Base-by-base conservation (phyloP, 345 rosid species). In the Hibiscus mutabilis region DNA sequence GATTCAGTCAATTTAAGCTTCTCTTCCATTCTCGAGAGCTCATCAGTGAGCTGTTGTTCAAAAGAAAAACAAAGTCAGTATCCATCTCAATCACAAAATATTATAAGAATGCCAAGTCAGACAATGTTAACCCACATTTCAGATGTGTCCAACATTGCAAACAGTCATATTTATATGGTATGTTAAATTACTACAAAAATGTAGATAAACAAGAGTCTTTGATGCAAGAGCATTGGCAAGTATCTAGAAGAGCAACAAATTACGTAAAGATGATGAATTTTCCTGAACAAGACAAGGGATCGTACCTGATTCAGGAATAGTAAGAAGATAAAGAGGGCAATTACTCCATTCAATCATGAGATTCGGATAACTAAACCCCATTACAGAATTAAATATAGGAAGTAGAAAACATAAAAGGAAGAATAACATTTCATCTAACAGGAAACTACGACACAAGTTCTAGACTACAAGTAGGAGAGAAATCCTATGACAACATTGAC, bases 1-100 rank as follows among this genome's bases (percentile, higher is more conserved):
- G 88, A 87, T 76, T 90, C 98, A 8, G 86, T 80, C 46, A 90
- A 81, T 70, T 91, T 94, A 78, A 91, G 93, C 82, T 88, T 94
- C 80, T 77, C 91, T 44, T 87, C 86, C 89, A 87, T 85, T 86
- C 85, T 91, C 6, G 87, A 80, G 68, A 91, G 86, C 83, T 88
- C 96, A 8, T 94, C 91, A 49, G 93, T 94, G 73, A 88, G 96
- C 98, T 94, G 67, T 46, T 74, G 27, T 21, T 70, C 70, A 76
- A 82, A 22, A 73, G 69, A 60, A 73, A 72, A 67, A 22, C 27
- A 80, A 56, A 70, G 61, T 60, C 68, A 73, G 40, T 37, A 72
- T 51, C 62, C 69, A 68, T 44, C 55, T 70, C 35, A 31, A 73
- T 46, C 55, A 37, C 64, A 53, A 53, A 62, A 64, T 22, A 53